Evolutionary conservation across 805 yeast species (phyloP).

Genomic region (Blastobotrys mokoenaii): DNA sequence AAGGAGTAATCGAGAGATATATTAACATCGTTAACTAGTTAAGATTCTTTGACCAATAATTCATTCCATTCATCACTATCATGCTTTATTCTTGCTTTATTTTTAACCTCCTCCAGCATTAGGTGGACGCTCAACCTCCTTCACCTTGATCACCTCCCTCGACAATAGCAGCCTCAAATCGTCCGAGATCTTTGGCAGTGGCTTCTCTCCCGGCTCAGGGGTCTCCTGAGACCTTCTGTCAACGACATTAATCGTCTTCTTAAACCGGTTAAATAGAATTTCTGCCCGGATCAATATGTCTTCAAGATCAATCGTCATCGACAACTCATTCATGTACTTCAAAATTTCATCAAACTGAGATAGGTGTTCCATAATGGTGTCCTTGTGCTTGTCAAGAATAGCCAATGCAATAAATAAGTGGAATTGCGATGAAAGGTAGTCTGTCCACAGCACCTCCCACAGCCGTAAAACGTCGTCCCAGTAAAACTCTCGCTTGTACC

Average conservation of each 20-base stretch:
- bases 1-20: too few relatives aligned
- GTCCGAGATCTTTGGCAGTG: slow-evolving; percentile 30
- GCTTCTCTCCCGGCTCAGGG: not conserved
- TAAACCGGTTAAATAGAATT: slow-evolving; percentile 68
- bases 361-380: slow-evolving; percentile 65
- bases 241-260: slow-evolving; percentile 68
- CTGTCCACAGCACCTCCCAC: slow-evolving; percentile 95
- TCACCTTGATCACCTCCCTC: slow-evolving; percentile 53
- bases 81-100: not conserved
- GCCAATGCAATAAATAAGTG: slow-evolving; percentile 83
- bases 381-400: slow-evolving; percentile 78
- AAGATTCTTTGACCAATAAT: too few relatives aligned
- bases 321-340: slow-evolving; percentile 85
- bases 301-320: slow-evolving; percentile 64
- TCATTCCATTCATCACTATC: not conserved
- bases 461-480: slow-evolving; percentile 67
- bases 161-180: slow-evolving; percentile 55
- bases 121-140: slow-evolving; percentile 39
- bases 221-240: slow-evolving; percentile 34
- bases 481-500: slow-evolving; percentile 87
- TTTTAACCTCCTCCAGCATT: slow-evolving; percentile 29
- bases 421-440: slow-evolving; percentile 76
- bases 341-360: slow-evolving; percentile 82
- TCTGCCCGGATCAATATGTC: slow-evolving; percentile 81
- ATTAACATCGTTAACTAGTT: too few relatives aligned